Percentiles rank a stretch among this genome's conserved stretches.
phyloP scores from a whole-genome alignment of 225 moss, liverwort and hornwort species.

The Sphagnum contortum region DNA sequence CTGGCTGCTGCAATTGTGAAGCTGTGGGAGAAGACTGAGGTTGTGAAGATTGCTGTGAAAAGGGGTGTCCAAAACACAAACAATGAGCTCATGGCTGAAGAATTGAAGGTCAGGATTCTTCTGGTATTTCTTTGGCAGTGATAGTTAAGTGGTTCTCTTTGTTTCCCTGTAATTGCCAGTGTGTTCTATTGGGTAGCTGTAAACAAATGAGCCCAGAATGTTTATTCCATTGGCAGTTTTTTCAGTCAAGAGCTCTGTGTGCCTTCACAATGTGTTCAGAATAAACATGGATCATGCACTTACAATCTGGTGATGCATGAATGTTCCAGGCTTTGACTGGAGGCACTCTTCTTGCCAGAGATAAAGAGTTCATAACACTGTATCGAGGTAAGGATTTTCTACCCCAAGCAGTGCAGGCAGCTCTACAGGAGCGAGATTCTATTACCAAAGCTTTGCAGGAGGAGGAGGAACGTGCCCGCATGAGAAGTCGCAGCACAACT shows the following conservation, averaged over 20 bases:
- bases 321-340: constrained; percentile 68
- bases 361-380: constrained; percentile 72
- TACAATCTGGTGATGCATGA: too few species aligned
- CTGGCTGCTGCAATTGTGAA: constrained; percentile 80
- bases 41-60: constrained; percentile 53
- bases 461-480: constrained; percentile 75
- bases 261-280: too few species aligned
- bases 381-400: constrained; percentile 98
- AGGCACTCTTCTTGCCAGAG: constrained; percentile 68
- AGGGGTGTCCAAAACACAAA: constrained; percentile 58
- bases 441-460: constrained; percentile 66
- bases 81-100: constrained; percentile 59
- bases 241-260: too few species aligned
- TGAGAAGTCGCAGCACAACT: constrained; percentile 33
- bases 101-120: constrained; percentile 32
- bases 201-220: too few species aligned
- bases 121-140: too few species aligned
- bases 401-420: constrained; percentile 72
- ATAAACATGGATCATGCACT: too few species aligned
- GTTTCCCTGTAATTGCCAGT: constrained; percentile 2
- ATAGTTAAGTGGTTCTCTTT: too few species aligned
- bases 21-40: constrained; percentile 93
- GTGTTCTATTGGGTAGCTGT: constrained; percentile 10
- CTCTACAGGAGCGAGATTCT: constrained; percentile 64
- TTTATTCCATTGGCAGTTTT: too few species aligned